These are phyloP conservation scores for Echria macrotheca DNA, from an alignment of 495 filamentous ascomycete species.

Conservation along the genomic window DNA sequence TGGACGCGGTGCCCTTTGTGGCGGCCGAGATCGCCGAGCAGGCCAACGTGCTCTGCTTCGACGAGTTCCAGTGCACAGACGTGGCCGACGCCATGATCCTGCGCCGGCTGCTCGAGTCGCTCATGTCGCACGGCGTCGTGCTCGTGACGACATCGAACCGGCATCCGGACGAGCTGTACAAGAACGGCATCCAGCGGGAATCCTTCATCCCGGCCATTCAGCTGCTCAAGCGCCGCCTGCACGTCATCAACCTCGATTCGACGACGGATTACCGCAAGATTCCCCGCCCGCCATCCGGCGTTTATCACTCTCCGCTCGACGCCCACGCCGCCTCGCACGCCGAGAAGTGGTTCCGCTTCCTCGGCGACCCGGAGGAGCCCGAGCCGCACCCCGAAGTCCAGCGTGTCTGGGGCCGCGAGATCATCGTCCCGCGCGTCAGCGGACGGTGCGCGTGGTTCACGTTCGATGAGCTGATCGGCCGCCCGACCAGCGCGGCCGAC, in stretches of 20 bases:
- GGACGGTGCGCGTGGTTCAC: constrained; percentile 84
- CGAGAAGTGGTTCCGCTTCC: constrained; percentile 89
- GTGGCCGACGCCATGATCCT: constrained; percentile 99
- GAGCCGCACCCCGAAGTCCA: constrained; percentile 73
- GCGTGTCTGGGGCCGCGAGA: constrained; percentile 88
- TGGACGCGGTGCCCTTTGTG: constrained; percentile 88
- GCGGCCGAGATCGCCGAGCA: constrained; percentile 86
- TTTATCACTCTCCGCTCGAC: constrained; percentile 81
- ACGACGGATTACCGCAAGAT: constrained; percentile 97
- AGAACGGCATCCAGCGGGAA: constrained; percentile 93
- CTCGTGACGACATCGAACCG: constrained; percentile 96
- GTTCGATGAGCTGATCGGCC: constrained; percentile 83
- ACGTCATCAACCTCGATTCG: constrained; percentile 90
- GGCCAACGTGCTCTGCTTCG: constrained; percentile 87
- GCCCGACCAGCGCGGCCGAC: constrained; percentile 85
- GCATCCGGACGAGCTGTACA: constrained; percentile 93
- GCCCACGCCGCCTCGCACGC: constrained; percentile 71
- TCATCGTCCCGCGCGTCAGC: constrained; percentile 79
- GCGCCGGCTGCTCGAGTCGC: constrained; percentile 74
- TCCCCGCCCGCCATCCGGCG: constrained; percentile 84
- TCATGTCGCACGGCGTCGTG: constrained; percentile 96
- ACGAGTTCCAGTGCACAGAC: constrained; percentile 98
- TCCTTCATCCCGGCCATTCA: constrained; percentile 95
- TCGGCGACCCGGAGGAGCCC: constrained; percentile 74
- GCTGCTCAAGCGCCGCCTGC: constrained; percentile 73